Percentiles rank a stretch among this genome's conserved stretches.
Evolutionary conservation across 257 asterid species (phyloP).

Genomic region (Lithospermum erythrorhizon): DNA sequence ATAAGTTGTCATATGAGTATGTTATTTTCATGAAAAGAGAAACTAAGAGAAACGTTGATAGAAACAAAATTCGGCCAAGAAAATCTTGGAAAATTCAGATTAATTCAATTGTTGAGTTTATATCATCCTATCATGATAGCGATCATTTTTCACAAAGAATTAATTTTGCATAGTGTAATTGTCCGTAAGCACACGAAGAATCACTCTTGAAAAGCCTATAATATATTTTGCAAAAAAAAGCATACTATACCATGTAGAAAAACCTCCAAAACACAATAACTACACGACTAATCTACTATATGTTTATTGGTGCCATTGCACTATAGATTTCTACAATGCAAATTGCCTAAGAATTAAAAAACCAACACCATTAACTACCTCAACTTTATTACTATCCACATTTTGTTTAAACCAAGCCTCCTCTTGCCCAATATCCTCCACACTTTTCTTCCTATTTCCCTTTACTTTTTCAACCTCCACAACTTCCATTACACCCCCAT

Average conservation of each 20-base stretch:
- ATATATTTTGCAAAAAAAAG: too few species aligned
- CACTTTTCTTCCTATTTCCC: conserved; percentile 31
- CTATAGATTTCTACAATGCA: neutral
- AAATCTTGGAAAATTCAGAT: neutral
- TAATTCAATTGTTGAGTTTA: neutral
- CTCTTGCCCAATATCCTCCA: conserved; percentile 87
- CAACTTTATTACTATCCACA: conserved; percentile 24
- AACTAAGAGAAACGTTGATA: too few species aligned
- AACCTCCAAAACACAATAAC: neutral
- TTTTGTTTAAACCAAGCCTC: conserved; percentile 72
- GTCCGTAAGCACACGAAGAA: neutral
- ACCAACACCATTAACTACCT: conserved; percentile 30
- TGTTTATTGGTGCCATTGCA: neutral
- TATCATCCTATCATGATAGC: neutral
- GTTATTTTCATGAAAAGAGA: too few species aligned
- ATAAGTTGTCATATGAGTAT: neutral
- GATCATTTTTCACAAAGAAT: neutral
- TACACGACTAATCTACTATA: too few species aligned
- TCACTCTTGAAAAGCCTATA: neutral
- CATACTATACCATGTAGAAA: too few species aligned
- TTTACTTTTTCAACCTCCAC: conserved; percentile 27
- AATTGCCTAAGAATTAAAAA: neutral
- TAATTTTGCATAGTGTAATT: neutral
- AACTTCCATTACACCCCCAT: conserved; percentile 22
- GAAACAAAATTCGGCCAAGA: too few species aligned